Evolutionary conservation across 805 yeast species (phyloP).

Genomic region (Wilhelminamyces savonicus): DNA sequence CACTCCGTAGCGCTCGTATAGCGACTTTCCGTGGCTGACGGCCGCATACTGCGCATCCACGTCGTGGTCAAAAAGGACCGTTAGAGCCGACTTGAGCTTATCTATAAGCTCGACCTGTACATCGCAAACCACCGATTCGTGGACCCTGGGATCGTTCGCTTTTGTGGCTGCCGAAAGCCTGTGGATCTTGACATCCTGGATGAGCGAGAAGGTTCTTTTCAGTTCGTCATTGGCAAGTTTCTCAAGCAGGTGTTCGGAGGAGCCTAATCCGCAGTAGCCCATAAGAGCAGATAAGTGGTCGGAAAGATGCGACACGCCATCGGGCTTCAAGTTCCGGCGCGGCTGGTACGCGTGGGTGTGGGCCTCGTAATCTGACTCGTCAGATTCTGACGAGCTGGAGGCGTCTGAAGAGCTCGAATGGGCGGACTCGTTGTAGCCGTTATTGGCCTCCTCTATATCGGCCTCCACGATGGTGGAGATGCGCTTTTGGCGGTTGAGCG

Average conservation of each 20-base stretch:
- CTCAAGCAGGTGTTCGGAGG: constrained; percentile 10
- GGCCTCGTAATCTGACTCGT: constrained; percentile 11
- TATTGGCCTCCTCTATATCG: constrained; percentile 6
- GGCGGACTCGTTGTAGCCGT: not conserved
- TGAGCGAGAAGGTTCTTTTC: constrained; percentile 24
- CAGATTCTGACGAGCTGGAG: not conserved
- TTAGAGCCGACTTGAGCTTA: constrained; percentile 12
- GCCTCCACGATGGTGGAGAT: constrained; percentile 24
- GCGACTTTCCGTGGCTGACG: constrained; percentile 14
- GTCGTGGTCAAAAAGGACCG: constrained; percentile 1
- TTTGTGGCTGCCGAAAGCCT: constrained; percentile 17
- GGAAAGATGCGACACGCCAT: too few relatives aligned
- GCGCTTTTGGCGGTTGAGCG: constrained; percentile 6
- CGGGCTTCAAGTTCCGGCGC: constrained; percentile 4
- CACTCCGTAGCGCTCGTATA: constrained; percentile 27
- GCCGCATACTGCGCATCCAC: constrained; percentile 4
- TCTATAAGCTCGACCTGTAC: constrained; percentile 19
- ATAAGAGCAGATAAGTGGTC: constrained; percentile 21
- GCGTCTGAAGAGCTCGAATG: constrained; percentile 1
- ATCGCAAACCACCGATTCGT: constrained; percentile 23
- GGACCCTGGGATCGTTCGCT: constrained; percentile 8
- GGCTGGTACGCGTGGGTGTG: constrained; percentile 22
- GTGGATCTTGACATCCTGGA: constrained; percentile 15
- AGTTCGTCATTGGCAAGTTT: constrained; percentile 27
- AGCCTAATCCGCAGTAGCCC: constrained; percentile 29